Evolutionary conservation across 176 grass and related monocot species (phyloP), one percentile per base, ranked within the genome.

Genomic region (Tillandsia leiboldiana): DNA sequence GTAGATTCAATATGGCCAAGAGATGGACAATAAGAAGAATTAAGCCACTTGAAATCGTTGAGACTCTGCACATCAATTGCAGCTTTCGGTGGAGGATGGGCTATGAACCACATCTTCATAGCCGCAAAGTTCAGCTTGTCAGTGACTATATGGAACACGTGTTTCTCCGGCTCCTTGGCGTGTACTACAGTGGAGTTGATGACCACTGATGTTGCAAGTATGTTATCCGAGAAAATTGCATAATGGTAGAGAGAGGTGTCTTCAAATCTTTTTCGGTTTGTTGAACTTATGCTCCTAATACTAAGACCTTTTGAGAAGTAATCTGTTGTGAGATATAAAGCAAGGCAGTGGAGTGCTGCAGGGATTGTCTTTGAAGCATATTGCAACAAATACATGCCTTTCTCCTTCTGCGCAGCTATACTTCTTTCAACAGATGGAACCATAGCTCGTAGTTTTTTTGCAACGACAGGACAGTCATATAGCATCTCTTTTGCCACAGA

Each of bases 71-170:
- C 57, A 62, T 62, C 17, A 62, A 62, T 62, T 18, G 1, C 10
- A 8, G 57, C 12, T 62, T 62, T 62, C 22, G 17, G 17, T 18
- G 15, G 57, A 18, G 57, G 57, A 62, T 62, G 15, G 10, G 22
- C 8, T 22, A 62, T 18, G 22, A 62, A 62, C 57, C 57, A 62
- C 57, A 62, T 62, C 8, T 22, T 62, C 57, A 62, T 62, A 22
- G 57, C 57, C 12, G 17, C 57, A 62, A 62, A 62, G 57, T 62
- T 62, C 57, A 62, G 57, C 57, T 62, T 62, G 22, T 42, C 33
- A 42, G 33, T 42, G 33, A 42, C 33, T 42, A 42, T 42, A 42
- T 42, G 33, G 33, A 42, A 42, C 33, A 42, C 33, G 3, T 42
- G 33, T 42, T 42, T 42, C 33, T 42, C 33, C 4, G 33, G 33